Evolutionary conservation across 768 basidiomycete species (phyloP).

Genomic region (Neoboletus subvelutipes): DNA sequence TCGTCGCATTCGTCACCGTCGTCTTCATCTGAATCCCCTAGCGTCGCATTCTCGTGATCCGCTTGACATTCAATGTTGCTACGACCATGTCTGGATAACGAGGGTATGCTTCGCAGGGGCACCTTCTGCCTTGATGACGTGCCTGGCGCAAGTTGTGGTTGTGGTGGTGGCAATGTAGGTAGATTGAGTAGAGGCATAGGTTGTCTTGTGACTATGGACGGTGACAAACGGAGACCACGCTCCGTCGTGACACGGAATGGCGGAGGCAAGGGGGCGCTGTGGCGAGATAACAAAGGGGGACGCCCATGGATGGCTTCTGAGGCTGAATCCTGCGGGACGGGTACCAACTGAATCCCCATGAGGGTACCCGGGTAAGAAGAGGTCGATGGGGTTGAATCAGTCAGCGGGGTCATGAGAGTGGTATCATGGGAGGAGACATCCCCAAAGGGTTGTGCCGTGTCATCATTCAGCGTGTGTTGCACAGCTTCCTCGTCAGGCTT

Average conservation of each 20-base stretch:
- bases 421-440: conserved; percentile 9
- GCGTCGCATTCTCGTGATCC: conserved; percentile 21
- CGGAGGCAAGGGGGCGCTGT: conserved; percentile 17
- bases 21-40: conserved; percentile 35
- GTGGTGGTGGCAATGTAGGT: conserved; percentile 45
- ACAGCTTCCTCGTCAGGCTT: conserved; percentile 4
- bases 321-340: background rate
- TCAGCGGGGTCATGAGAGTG: conserved; percentile 5
- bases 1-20: conserved; percentile 35
- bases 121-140: conserved; percentile 17
- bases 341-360: background rate
- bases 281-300: conserved; percentile 8
- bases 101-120: conserved; percentile 55
- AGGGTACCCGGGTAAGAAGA: background rate
- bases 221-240: conserved; percentile 44
- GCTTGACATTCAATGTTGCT: conserved; percentile 22
- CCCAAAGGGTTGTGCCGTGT: conserved; percentile 16
- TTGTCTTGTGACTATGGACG: conserved; percentile 44
- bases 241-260: conserved; percentile 29
- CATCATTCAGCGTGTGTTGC: conserved; percentile 12
- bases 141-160: conserved; percentile 13
- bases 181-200: conserved; percentile 50
- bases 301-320: conserved; percentile 5
- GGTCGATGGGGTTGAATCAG: background rate
- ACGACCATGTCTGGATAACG: conserved; percentile 42